A percentile compares a stretch with the other conserved stretches of the same genome.
phyloP scores from a whole-genome alignment of 1,284 basidiomycete genomes.

The Phlebopus sp. region DNA sequence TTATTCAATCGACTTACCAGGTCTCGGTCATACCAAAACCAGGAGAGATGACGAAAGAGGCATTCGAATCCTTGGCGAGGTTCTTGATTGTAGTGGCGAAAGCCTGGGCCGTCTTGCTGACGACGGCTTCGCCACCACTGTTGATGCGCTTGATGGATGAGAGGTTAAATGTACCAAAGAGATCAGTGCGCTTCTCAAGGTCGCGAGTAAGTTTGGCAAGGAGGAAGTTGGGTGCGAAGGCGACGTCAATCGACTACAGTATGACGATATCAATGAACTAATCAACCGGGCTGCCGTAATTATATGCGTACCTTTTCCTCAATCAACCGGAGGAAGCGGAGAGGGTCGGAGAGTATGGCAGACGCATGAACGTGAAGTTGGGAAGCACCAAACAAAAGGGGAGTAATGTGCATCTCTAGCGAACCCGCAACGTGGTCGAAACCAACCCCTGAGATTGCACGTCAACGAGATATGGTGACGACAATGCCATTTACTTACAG shows the following conservation, averaged over 20 bases:
- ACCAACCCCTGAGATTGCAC: constrained; percentile 27
- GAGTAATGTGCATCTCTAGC: constrained; percentile 30
- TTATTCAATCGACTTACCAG: constrained; percentile 11
- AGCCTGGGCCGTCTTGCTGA: constrained; percentile 34
- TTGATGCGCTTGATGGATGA: constrained; percentile 29
- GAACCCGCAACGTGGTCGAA: constrained; percentile 39
- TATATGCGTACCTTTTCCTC: constrained; percentile 14
- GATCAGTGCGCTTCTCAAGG: constrained; percentile 16
- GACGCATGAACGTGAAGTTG: constrained; percentile 30
- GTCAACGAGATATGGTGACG: background rate
- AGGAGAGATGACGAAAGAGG: constrained; percentile 28
- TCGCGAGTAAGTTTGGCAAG: constrained; percentile 37
- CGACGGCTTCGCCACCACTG: constrained; percentile 40
- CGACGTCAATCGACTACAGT: constrained; percentile 14
- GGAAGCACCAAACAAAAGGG: constrained; percentile 24
- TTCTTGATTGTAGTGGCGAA: constrained; percentile 32
- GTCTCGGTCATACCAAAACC: constrained; percentile 46
- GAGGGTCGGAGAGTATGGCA: constrained; percentile 21
- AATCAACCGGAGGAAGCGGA: constrained; percentile 24
- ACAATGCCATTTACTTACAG: constrained; percentile 13
- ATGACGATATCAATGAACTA: background rate
- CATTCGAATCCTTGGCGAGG: constrained; percentile 21
- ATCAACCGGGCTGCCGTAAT: background rate
- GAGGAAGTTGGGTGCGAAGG: constrained; percentile 44
- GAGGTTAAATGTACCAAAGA: constrained; percentile 29